A percentile compares a stretch with the other conserved stretches of the same genome.
These are phyloP conservation scores for Blumeria graminis DNA, from an alignment of 2,329 filamentous ascomycete species.

Conservation along the genomic window DNA sequence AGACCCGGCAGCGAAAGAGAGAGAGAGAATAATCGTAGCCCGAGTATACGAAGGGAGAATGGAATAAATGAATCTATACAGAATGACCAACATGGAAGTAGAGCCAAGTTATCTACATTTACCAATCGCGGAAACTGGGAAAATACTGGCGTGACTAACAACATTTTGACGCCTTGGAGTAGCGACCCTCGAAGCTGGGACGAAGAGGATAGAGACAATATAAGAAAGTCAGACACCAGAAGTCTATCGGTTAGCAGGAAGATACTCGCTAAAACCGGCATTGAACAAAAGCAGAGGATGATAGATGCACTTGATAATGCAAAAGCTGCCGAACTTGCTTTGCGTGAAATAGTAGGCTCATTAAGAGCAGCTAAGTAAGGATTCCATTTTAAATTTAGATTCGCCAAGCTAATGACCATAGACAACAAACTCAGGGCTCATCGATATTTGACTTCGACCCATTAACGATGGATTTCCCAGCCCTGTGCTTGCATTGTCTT, in stretches of 20 bases:
- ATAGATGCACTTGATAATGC: slow-evolving; percentile 56
- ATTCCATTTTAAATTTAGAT: background rate
- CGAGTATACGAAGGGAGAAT: slow-evolving; percentile 16
- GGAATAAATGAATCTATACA: slow-evolving; percentile 16
- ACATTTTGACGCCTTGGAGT: slow-evolving; percentile 30
- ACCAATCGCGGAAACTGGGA: slow-evolving; percentile 40
- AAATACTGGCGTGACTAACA: slow-evolving; percentile 53
- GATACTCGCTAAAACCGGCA: slow-evolving; percentile 24
- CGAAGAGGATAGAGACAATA: slow-evolving; percentile 14
- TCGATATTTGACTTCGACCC: slow-evolving; percentile 61
- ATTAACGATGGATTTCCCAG: slow-evolving; percentile 62
- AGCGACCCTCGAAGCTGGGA: slow-evolving; percentile 20
- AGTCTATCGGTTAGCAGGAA: slow-evolving; percentile 23
- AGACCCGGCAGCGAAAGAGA: slow-evolving; percentile 14
- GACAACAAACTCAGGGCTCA: slow-evolving; percentile 30
- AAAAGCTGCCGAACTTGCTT: slow-evolving; percentile 58
- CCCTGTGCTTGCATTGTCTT: slow-evolving; percentile 60
- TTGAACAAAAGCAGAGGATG: slow-evolving; percentile 37
- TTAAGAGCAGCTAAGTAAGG: slow-evolving; percentile 62
- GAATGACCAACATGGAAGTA: slow-evolving; percentile 10
- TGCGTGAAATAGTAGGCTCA: slow-evolving; percentile 61
- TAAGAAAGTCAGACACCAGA: slow-evolving; percentile 14
- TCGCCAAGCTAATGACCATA: slow-evolving; percentile 12
- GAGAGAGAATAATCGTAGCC: slow-evolving; percentile 14
- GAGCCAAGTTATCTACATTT: slow-evolving; percentile 10